Evolutionary conservation across 495 filamentous ascomycete species (phyloP), one percentile per base, ranked within the genome.

Genomic region (Letharia lupina): DNA sequence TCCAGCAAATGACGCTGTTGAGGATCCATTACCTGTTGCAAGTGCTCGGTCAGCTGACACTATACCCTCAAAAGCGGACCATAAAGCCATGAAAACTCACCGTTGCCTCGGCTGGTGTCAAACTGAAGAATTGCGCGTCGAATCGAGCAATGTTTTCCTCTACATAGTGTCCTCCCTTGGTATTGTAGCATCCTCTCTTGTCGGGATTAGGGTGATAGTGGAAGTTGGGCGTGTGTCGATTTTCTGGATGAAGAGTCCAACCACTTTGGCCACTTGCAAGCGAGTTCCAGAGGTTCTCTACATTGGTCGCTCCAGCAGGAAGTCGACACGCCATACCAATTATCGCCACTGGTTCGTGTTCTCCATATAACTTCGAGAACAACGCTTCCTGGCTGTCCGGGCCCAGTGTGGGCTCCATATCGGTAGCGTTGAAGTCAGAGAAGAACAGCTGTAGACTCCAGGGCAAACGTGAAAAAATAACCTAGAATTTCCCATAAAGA

Each of bases 1-100:
- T 87, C 83, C 23, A 87, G 76, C n/a, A 80, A 60, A 47, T 82
- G 65, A 11, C 84, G 75, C 60, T 86, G 84, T 72, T 83, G 80
- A 0, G 84, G 85, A 68, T 87, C 84, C 52, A 86, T 84, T 40
- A 81, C 75, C 47, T 67, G 54, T 2, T 8, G 56, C 1, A 58
- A 39, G 44, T 47, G 23, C 23, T 28, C 1, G 23, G 23, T 28
- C 23, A 28, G 23, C 23, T 28, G 23, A 28, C 23, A 28, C 23
- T 28, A 28, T 28, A 28, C 23, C 23, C 23, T 28, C 23, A 1
- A 28, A 28, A 28, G 23, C 23, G 23, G 23, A 28, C 23, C 23
- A 28, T 28, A 28, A 28, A 28, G 23, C 23, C 23, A 28, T 28
- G 33, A 20, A 2, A 41, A 61, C 28, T 61, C 60, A 68, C 77